Base-by-base conservation (phyloP, 495 filamentous ascomycete genomes). In the Pyrenopolyporus hunteri region DNA sequence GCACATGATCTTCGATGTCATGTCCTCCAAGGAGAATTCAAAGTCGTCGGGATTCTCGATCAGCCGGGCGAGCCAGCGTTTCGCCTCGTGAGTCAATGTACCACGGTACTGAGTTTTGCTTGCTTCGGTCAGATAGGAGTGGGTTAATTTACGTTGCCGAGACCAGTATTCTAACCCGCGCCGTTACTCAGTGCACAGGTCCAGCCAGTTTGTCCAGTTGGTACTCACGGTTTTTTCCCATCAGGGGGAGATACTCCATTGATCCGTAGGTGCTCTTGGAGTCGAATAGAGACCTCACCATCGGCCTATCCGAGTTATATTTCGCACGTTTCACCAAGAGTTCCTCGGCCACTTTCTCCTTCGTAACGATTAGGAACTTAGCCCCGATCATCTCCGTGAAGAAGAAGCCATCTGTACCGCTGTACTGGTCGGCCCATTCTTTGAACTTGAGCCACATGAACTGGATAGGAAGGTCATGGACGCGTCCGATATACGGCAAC, bases 261-360 rank as follows among this genome's bases (percentile, higher is more conserved):
- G 73, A 75, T 1, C 74, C 74, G 28, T 70, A 1, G 0, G 66
- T 63, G 35, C 67, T 72, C 54, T 79, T 79, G 4, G 74, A 76
- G 60, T 79, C 76, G 54, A 74, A 67, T 20, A 79, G 56, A 11
- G 76, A 77, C 39, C 59, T 67, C 23, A 80, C 70, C 4, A 66
- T 51, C 0, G 77, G 77, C 14, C 77, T 60, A 39, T 80, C 77
- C 7, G 79, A 82, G 67, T 82, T 81, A 36, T 71, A 69, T 33
- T 73, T 81, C 33, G 73, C 77, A 8, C 77, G 73, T 62, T 73
- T 78, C 44, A 80, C 75, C 20, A 83, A 63, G 25, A 84, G 70
- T 14, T 84, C 82, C 31, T 80, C 73, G 35, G 82, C 79, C 0
- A 83, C 74, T 54, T 76, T 77, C 60, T 83, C 80, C 32, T 79